These are phyloP conservation scores for Pyrenophora graminea DNA, from an alignment of 2,329 filamentous ascomycete genomes.

Conservation along the genomic window DNA sequence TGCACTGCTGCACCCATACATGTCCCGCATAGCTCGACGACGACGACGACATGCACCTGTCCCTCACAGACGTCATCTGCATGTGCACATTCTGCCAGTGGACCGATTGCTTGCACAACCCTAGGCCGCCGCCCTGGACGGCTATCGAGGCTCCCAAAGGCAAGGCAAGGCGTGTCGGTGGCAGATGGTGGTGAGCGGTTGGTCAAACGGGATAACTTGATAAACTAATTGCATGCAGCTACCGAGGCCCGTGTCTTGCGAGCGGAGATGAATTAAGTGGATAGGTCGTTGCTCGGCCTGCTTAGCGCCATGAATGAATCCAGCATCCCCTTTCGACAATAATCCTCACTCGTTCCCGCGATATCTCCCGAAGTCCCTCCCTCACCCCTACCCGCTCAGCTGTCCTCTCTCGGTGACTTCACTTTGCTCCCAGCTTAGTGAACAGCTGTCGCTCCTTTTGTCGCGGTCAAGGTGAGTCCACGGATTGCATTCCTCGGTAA, in stretches of 20 bases:
- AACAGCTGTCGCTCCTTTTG: conserved; percentile 42
- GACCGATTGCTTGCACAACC: conserved; percentile 7
- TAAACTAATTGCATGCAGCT: conserved; percentile 40
- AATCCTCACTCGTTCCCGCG: conserved; percentile 28
- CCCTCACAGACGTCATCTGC: conserved; percentile 29
- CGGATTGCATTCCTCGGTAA: conserved; percentile 37
- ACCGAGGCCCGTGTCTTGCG: conserved; percentile 29
- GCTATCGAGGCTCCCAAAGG: not conserved
- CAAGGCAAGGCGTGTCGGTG: not conserved
- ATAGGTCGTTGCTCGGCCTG: conserved; percentile 35
- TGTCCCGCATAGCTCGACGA: conserved; percentile 21
- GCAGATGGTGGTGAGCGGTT: conserved; percentile 18
- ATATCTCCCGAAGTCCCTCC: conserved; percentile 27
- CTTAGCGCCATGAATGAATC: conserved; percentile 34
- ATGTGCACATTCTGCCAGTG: conserved; percentile 15
- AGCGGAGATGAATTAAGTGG: conserved; percentile 32
- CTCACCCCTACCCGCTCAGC: conserved; percentile 24
- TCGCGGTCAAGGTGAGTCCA: conserved; percentile 13
- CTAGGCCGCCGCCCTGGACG: not conserved
- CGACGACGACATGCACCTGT: conserved; percentile 17
- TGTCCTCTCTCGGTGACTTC: conserved; percentile 34
- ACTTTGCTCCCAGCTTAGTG: conserved; percentile 32
- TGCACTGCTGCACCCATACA: conserved; percentile 18
- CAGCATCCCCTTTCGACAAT: conserved; percentile 37
- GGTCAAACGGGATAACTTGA: conserved; percentile 17